Evolutionary conservation across 1,139 yeast genomes (phyloP).

Genomic region (Eremothecium sinecaudum): DNA sequence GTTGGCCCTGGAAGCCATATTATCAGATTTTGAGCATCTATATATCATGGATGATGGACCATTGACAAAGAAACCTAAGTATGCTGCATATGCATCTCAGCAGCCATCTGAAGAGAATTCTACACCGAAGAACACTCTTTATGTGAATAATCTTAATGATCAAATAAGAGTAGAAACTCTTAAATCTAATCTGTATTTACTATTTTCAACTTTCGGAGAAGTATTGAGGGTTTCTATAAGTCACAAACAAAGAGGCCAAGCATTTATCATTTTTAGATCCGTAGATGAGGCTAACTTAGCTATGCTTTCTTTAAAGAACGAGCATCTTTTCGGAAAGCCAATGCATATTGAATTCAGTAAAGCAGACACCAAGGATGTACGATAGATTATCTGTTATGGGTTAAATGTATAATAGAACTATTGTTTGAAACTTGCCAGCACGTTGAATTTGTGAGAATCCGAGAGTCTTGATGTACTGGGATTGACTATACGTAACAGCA

Average conservation of each 20-base stretch:
- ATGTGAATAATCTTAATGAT: conserved; percentile 23
- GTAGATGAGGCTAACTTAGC: conserved; percentile 28
- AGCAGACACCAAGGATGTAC: conserved; percentile 13
- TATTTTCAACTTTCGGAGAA: conserved; percentile 29
- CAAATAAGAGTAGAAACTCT: conserved; percentile 17
- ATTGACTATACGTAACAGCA: too few species aligned
- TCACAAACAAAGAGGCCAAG: conserved; percentile 23
- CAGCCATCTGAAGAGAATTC: background rate
- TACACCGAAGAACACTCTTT: conserved; percentile 22
- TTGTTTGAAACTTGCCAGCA: too few species aligned
- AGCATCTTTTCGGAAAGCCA: conserved; percentile 22
- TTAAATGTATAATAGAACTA: too few species aligned
- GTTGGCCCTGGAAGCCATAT: too few species aligned
- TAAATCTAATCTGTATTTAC: conserved; percentile 21
- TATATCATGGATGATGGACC: conserved; percentile 10
- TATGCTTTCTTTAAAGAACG: conserved; percentile 20
- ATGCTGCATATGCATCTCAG: background rate
- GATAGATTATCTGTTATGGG: too few species aligned
- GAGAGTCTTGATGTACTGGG: too few species aligned
- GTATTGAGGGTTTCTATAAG: conserved; percentile 22
- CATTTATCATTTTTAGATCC: conserved; percentile 23
- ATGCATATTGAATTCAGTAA: conserved; percentile 21
- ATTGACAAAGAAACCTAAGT: conserved; percentile 8
- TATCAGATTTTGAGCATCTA: too few species aligned
- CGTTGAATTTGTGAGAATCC: too few species aligned